These are phyloP conservation scores for Phalaenopsis aphrodite DNA, from an alignment of 106 monocot genomes.

Conservation along the genomic window DNA sequence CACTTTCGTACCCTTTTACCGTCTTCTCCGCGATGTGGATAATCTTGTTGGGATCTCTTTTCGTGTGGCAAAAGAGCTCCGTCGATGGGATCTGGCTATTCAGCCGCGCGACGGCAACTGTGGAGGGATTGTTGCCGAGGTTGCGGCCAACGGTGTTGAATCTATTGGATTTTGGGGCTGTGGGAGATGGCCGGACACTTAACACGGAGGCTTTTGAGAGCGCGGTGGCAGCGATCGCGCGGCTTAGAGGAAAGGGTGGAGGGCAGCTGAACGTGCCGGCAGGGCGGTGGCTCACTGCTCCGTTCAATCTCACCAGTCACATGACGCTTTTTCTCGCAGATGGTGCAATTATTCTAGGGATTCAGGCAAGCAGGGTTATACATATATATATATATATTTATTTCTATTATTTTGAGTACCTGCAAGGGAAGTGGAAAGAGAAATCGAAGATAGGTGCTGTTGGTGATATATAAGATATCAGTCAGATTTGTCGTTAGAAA, in stretches of 20 bases:
- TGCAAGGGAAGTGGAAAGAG: too few relatives aligned
- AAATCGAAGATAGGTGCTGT: too few relatives aligned
- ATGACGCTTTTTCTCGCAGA: constrained; percentile 73
- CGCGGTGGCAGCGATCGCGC: constrained; percentile 41
- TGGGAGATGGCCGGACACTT: constrained; percentile 33
- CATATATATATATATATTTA: too few relatives aligned
- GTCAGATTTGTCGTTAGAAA: too few relatives aligned
- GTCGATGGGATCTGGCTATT: constrained; percentile 17
- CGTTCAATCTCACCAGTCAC: constrained; percentile 72
- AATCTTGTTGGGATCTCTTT: constrained; percentile 28
- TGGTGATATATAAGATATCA: too few relatives aligned
- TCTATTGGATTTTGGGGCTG: constrained; percentile 34
- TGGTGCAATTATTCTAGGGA: constrained; percentile 54
- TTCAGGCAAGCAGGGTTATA: constrained; percentile 27
- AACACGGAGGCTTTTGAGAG: constrained; percentile 52
- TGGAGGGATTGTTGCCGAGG: constrained; percentile 8
- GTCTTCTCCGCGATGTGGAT: constrained; percentile 35
- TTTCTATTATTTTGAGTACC: neutral
- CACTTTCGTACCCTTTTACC: constrained; percentile 7
- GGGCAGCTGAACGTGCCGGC: constrained; percentile 57
- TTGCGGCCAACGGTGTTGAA: constrained; percentile 28
- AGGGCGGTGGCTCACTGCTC: constrained; percentile 63
- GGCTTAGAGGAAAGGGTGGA: constrained; percentile 33
- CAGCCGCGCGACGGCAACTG: neutral
- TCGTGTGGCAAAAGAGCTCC: constrained; percentile 41